Percentiles rank a stretch among this genome's conserved stretches.
These are phyloP conservation scores for Crithidia bombi DNA, from an alignment of 208 protist genomes.

Conservation along the genomic window DNA sequence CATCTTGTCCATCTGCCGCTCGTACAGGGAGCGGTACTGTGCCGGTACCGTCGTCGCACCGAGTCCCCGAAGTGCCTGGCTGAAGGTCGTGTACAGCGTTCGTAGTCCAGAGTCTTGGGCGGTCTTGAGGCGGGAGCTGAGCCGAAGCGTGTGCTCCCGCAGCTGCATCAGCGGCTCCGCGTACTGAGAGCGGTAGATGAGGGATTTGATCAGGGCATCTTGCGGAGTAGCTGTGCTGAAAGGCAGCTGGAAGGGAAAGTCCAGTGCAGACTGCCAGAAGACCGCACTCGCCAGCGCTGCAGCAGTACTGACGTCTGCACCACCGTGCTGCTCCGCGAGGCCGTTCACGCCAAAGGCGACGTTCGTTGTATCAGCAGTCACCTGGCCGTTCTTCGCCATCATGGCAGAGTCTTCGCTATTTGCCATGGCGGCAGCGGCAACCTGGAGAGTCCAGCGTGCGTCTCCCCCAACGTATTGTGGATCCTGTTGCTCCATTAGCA, in stretches of 20 bases:
- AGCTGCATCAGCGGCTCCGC: constrained; percentile 44
- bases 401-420: neutral
- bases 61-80: constrained; percentile 21
- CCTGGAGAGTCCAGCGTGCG: too few relatives aligned
- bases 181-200: constrained; percentile 48
- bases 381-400: neutral
- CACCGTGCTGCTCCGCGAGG: neutral
- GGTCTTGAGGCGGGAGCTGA: constrained; percentile 57
- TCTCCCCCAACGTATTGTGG: neutral
- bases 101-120: constrained; percentile 45
- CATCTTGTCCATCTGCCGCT: constrained; percentile 54
- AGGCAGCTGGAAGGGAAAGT: constrained; percentile 45
- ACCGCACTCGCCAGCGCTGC: constrained; percentile 11
- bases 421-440: neutral
- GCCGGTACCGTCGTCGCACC: neutral
- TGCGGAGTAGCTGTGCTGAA: constrained; percentile 52
- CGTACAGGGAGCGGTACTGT: constrained; percentile 41
- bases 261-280: constrained; percentile 26
- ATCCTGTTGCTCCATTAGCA: constrained; percentile 59
- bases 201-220: constrained; percentile 48
- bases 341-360: neutral
- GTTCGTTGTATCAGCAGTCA: neutral
- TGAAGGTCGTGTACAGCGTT: constrained; percentile 42
- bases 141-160: constrained; percentile 48
- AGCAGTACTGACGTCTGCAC: neutral